Evolutionary conservation across 129 eudicot species (phyloP).

Genomic region (carrot (Daucus carota)): DNA sequence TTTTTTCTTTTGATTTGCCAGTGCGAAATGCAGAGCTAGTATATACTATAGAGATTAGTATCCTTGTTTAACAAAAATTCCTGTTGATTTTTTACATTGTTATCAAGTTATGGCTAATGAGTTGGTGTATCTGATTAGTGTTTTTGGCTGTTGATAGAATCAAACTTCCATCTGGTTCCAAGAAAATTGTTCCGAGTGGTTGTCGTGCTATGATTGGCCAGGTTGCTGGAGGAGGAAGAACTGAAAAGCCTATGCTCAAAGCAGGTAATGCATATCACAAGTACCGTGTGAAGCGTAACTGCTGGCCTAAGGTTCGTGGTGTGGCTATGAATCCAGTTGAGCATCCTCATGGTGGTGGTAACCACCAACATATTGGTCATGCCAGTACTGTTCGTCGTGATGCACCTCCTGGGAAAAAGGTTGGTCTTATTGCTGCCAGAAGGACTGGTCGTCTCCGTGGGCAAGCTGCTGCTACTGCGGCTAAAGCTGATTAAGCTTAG

Average conservation of each 20-base stretch:
- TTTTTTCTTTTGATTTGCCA: neutral
- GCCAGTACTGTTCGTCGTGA: constrained; percentile 94
- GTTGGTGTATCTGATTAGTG: neutral
- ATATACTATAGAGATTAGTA: neutral
- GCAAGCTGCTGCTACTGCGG: constrained; percentile 79
- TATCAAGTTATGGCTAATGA: neutral
- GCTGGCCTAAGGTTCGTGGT: constrained; percentile 99
- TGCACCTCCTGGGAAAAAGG: constrained; percentile 93
- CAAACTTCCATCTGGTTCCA: constrained; percentile 88
- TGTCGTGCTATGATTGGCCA: constrained; percentile 95
- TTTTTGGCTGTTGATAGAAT: constrained; percentile 28
- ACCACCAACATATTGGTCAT: constrained; percentile 98
- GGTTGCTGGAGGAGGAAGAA: constrained; percentile 94
- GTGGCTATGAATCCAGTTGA: constrained; percentile 98
- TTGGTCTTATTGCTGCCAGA: constrained; percentile 90
- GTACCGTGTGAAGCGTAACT: constrained; percentile 85
- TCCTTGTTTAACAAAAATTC: neutral
- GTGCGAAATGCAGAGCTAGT: neutral
- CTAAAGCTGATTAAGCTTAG: constrained; percentile 65
- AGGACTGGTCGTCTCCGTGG: constrained; percentile 94
- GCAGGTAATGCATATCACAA: constrained; percentile 97
- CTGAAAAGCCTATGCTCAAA: constrained; percentile 79
- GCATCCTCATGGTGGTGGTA: constrained; percentile 99
- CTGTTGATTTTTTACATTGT: neutral
- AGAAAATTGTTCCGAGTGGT: constrained; percentile 81